These are phyloP conservation scores for Fusarium guadeloupense DNA, from an alignment of 2,329 filamentous ascomycete genomes.

Conservation along the genomic window DNA sequence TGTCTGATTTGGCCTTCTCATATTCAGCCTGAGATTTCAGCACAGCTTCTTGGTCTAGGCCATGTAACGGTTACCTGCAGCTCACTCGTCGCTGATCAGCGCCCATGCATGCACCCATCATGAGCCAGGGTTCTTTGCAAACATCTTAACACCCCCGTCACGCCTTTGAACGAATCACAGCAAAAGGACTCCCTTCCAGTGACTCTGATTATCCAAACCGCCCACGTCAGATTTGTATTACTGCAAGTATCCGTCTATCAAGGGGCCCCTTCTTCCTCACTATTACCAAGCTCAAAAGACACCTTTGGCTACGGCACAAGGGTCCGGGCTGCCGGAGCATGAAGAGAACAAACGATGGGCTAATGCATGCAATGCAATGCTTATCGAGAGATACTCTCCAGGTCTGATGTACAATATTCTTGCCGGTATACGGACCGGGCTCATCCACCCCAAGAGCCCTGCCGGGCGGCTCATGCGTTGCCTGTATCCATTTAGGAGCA, in stretches of 20 bases:
- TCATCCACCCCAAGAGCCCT: conserved; percentile 18
- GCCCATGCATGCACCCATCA: conserved; percentile 10
- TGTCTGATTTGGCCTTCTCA: background rate
- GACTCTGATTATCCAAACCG: background rate
- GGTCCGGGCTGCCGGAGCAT: conserved; percentile 26
- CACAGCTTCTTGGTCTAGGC: background rate
- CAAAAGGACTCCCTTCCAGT: background rate
- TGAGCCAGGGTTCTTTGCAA: conserved; percentile 20
- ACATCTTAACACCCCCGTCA: conserved; percentile 16
- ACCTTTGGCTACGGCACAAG: conserved; percentile 9
- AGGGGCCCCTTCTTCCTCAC: background rate
- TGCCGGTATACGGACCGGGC: conserved; percentile 15
- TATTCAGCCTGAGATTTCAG: background rate
- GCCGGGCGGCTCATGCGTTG: conserved; percentile 14
- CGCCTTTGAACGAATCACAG: conserved; percentile 8
- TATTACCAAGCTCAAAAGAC: conserved; percentile 7
- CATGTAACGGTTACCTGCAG: conserved; percentile 21
- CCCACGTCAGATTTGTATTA: conserved; percentile 6
- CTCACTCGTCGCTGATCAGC: conserved; percentile 23
- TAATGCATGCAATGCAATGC: conserved; percentile 32
- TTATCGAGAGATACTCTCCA: conserved; percentile 14
- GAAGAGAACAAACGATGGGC: conserved; percentile 15
- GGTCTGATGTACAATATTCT: conserved; percentile 5
- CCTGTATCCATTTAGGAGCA: conserved; percentile 12
- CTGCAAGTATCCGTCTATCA: conserved; percentile 16